Percentiles rank a stretch among this genome's conserved stretches.
phyloP scores from a whole-genome alignment of 495 filamentous ascomycete genomes.

The Penicillium egyptiacum region DNA sequence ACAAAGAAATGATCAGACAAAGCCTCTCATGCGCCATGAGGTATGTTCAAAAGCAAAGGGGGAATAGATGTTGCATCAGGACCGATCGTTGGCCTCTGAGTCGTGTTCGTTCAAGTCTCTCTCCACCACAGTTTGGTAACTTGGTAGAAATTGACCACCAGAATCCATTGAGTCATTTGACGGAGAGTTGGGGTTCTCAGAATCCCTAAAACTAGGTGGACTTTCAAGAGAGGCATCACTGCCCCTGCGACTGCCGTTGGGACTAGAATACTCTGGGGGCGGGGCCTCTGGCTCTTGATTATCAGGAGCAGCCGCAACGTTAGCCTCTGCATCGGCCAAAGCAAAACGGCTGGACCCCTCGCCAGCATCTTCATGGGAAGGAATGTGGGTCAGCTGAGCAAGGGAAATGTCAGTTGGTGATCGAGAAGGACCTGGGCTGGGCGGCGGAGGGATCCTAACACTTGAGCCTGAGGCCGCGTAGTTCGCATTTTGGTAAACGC shows the following conservation, averaged over 20 bases:
- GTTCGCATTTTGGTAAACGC: conserved; percentile 49
- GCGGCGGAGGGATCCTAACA: conserved; percentile 65
- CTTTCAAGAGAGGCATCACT: conserved; percentile 44
- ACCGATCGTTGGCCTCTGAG: conserved; percentile 35
- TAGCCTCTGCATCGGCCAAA: conserved; percentile 22
- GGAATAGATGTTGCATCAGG: conserved; percentile 38
- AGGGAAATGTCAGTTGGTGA: conserved; percentile 97
- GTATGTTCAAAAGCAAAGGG: conserved; percentile 21
- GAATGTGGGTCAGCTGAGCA: conserved; percentile 69
- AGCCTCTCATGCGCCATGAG: conserved; percentile 1
- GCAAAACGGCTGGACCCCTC: conserved; percentile 67
- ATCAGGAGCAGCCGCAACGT: neutral
- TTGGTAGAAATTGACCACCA: conserved; percentile 21
- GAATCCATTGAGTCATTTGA: conserved; percentile 26
- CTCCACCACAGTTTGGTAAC: conserved; percentile 30
- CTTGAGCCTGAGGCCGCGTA: conserved; percentile 51
- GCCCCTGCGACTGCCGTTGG: conserved; percentile 56
- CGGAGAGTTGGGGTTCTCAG: conserved; percentile 35
- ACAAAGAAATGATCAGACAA: conserved; percentile 18
- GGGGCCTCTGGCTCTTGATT: conserved; percentile 33
- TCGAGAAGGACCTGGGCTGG: conserved; percentile 84
- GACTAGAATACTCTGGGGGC: conserved; percentile 75
- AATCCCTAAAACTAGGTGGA: conserved; percentile 20
- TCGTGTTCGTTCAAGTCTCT: conserved; percentile 16
- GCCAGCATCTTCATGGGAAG: conserved; percentile 71